Base-by-base conservation (phyloP, 2,329 filamentous ascomycete species). In the Capronia americana region DNA sequence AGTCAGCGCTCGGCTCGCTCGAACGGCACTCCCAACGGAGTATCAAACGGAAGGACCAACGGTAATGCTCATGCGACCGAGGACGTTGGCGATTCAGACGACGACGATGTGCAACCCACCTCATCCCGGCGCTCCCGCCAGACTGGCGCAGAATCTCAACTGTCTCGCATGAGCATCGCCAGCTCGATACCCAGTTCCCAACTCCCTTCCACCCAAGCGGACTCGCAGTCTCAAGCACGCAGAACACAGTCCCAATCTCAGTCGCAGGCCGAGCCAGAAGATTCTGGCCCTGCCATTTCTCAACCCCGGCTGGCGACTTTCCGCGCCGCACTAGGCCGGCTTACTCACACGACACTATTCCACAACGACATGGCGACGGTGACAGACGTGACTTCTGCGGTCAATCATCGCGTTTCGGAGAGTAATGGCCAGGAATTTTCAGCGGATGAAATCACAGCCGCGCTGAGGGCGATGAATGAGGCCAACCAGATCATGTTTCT, bases 401-500 rank as follows among this genome's bases (percentile, higher is more conserved):
- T 99, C 58, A 99, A 99, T 77, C 88, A 72, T 73, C 97, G 55
- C 84, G 55, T 73, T 23, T 63, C 55, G 7, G 86, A 14, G 74
- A 79, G 50, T 73, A 79, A 80, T 28, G 85, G 84, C 4, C 85
- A 86, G 7, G 78, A 83, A 44, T 99, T 97, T 79, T 85, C 83
- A 28, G 85, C 85, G 44, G 82, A 82, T 0, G 95, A 99, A 79
- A 92, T 91, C 0, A 81, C 90, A 65, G 86, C 89, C 77, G 93
- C 92, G 53, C 81, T 99, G 64, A 87, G 87, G 78, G 88, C 86
- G 76, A 89, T 99, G 87, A 90, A 92, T 74, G 88, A 91, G 70
- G 83, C 85, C 73, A 97, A 97, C 78, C 89, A 94, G 82, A 89
- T 99, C 75, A 99, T 99, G 93, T 94, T 82, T 48, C 34, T 71